Conservation (phyloP, 768 basidiomycete species). For the Lactarius sp. region DNA sequence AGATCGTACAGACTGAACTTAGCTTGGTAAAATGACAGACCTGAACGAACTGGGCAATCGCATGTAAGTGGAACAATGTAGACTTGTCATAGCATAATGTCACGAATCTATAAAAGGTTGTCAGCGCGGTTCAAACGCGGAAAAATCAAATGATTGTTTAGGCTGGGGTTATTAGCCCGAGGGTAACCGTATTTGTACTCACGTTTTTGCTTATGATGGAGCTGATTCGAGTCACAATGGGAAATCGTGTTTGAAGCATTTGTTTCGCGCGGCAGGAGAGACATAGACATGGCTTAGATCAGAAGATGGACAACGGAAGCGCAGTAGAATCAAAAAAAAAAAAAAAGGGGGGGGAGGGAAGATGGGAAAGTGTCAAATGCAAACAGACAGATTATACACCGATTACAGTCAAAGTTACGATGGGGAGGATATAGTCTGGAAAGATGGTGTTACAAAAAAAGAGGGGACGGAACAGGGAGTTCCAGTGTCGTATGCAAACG, state of each 20-base stretch:
- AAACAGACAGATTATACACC: conserved; percentile 19
- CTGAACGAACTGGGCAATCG: not conserved
- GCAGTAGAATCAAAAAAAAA: conserved; percentile 7
- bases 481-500: conserved; percentile 17
- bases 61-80: not conserved
- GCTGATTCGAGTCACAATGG: conserved; percentile 34
- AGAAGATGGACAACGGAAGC: conserved; percentile 29
- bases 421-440: conserved; percentile 7
- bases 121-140: conserved; percentile 12
- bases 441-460: conserved; percentile 15
- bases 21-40: not conserved
- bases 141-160: conserved; percentile 2
- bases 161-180: not conserved
- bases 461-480: conserved; percentile 7
- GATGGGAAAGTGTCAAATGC: conserved; percentile 1
- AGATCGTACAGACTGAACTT: conserved; percentile 1
- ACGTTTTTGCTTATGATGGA: conserved; percentile 68
- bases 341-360: conserved; percentile 15
- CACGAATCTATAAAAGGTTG: conserved; percentile 40
- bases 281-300: conserved; percentile 32
- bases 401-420: conserved; percentile 16
- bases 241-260: conserved; percentile 23
- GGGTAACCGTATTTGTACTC: conserved; percentile 34
- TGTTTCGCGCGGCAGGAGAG: conserved; percentile 26
- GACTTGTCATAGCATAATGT: conserved; percentile 43